Conservation (phyloP, 1,284 basidiomycete species). For the Puccinia coronata region DNA sequence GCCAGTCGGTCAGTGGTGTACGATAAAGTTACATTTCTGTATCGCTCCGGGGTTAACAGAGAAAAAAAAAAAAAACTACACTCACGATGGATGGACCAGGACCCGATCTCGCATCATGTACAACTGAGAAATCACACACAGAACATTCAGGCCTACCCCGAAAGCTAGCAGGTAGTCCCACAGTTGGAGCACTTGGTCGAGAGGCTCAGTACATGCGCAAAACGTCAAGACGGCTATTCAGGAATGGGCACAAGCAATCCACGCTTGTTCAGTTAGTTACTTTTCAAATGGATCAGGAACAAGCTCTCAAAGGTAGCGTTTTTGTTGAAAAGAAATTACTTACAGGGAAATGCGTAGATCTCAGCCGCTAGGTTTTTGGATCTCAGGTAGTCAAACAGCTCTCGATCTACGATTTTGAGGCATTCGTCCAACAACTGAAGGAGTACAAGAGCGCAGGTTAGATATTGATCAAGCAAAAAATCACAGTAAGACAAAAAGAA, state of each 20-base stretch:
- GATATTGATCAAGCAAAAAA: not conserved
- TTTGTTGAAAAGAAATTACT: slow-evolving; percentile 59
- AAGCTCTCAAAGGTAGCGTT: too few species aligned
- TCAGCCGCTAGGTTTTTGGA: slow-evolving; percentile 95
- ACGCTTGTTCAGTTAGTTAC: not conserved
- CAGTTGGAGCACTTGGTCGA: slow-evolving; percentile 86
- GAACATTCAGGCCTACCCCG: slow-evolving; percentile 89
- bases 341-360: slow-evolving; percentile 95
- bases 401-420: slow-evolving; percentile 82
- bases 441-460: slow-evolving; percentile 28
- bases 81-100: slow-evolving; percentile 77
- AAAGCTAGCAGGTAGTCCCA: slow-evolving; percentile 98
- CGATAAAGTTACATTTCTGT: too few species aligned
- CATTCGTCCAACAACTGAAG: slow-evolving; percentile 83
- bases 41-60: too few species aligned
- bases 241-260: too few species aligned
- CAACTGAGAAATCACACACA: slow-evolving; percentile 93
- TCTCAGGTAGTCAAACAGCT: slow-evolving; percentile 76
- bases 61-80: too few species aligned
- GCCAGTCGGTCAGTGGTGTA: too few species aligned
- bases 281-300: not conserved
- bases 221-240: slow-evolving; percentile 82
- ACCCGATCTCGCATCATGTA: slow-evolving; percentile 84
- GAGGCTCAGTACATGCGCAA: slow-evolving; percentile 92
- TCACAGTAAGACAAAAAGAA: not conserved